Evolutionary conservation across 208 protist genomes (phyloP), one percentile per base, ranked within the genome.

Genomic region (Acanthamoeba lenticulata): DNA sequence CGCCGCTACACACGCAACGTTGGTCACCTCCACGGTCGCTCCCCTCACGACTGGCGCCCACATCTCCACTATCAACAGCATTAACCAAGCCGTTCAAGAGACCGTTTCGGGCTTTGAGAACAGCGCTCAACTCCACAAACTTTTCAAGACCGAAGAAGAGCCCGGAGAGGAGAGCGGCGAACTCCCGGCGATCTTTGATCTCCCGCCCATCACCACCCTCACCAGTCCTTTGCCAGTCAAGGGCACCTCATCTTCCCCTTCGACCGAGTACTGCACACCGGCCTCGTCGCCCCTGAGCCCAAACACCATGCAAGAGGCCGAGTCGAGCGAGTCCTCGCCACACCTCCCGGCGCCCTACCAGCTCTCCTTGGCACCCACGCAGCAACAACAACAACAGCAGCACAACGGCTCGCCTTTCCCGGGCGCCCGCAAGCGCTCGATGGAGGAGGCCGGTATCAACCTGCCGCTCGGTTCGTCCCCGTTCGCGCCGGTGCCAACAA

Each of bases 121-220:
- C 55, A 62, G 55, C 55, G 55, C 55, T n/a, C 55, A 62, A 27
- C 55, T 62, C 13, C 55, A 24, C 65, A 74, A 74, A 32, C 36
- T 74, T 32, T 74, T 74, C 65, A 74, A 74, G 65, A 74, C 65
- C 65, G 65, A 74, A 42, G 65, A n/a, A n/a, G n/a, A n/a, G n/a
- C n/a, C n/a, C n/a, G n/a, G 55, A 62, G 21, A 15, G 13, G 55
- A 62, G 19, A 62, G 55, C 55, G 55, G 55, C 55, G 65, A 74
- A 17, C 65, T 42, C 13, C 65, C 17, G 34, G n/a, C 65, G 11
- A 36, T 74, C 65, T 74, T 74, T 74, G 65, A 74, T 42, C 65
- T 74, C 29, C 65, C 65, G 6, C 1, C 65, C 34, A 32, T 21
- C 65, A 0, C n/a, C 13, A 19, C 27, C 9, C 34, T 40, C 4